phyloP scores from a whole-genome alignment of 495 filamentous ascomycete genomes.

The Penicillium lagena region DNA sequence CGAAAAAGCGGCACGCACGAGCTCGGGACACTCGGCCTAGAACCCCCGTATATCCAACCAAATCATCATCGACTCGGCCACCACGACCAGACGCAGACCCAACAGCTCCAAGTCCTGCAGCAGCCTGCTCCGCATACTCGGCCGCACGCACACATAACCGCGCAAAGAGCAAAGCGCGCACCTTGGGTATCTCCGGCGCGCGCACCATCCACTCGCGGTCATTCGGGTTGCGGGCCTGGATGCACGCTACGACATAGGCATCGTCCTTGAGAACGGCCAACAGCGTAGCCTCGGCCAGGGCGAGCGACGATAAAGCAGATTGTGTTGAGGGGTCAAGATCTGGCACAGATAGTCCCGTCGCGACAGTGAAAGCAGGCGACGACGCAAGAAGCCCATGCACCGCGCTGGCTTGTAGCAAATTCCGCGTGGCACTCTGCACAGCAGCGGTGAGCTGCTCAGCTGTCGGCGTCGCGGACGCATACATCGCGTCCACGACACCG shows the following conservation, averaged over 20 bases:
- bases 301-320: slow-evolving; percentile 64
- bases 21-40: slow-evolving; percentile 66
- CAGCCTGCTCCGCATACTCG: slow-evolving; percentile 48
- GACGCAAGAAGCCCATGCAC: slow-evolving; percentile 63
- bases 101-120: slow-evolving; percentile 37
- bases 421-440: slow-evolving; percentile 67
- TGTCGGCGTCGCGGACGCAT: slow-evolving; percentile 54
- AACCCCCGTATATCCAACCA: slow-evolving; percentile 68
- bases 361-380: slow-evolving; percentile 18
- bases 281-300: slow-evolving; percentile 82
- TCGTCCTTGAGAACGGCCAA: slow-evolving; percentile 89
- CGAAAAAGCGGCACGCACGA: slow-evolving; percentile 84
- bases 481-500: slow-evolving; percentile 44
- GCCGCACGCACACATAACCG: slow-evolving; percentile 71
- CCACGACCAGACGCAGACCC: slow-evolving; percentile 19
- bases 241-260: slow-evolving; percentile 73
- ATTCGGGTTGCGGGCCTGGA: slow-evolving; percentile 68
- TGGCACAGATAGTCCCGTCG: slow-evolving; percentile 12
- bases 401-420: slow-evolving; percentile 72
- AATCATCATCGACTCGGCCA: slow-evolving; percentile 43
- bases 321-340: slow-evolving; percentile 64
- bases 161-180: slow-evolving; percentile 80
- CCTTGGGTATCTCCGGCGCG: slow-evolving; percentile 76
- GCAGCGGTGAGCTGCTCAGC: slow-evolving; percentile 59
- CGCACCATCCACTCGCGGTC: slow-evolving; percentile 92